These are phyloP conservation scores for Quercus glauca DNA, from an alignment of 306 rosid genomes.

Conservation along the genomic window DNA sequence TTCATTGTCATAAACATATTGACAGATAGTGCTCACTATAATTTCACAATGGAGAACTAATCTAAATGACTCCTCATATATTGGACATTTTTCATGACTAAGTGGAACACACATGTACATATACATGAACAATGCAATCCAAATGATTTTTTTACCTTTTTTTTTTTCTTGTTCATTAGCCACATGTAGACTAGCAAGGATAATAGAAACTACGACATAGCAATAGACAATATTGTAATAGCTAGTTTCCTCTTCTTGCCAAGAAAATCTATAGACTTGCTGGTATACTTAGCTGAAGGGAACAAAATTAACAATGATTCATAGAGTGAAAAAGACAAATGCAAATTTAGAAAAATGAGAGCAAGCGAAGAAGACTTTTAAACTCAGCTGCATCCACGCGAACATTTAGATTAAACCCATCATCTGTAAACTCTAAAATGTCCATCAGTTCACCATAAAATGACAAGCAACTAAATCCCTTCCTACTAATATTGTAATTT, in stretches of 20 bases:
- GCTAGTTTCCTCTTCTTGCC: not conserved
- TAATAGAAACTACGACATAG: not conserved
- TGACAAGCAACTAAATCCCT: constrained; percentile 19
- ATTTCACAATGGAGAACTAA: too few species aligned
- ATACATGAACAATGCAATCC: not conserved
- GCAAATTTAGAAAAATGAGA: not conserved
- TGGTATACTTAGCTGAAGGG: not conserved
- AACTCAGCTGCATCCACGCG: constrained; percentile 17
- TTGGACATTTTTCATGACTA: too few species aligned
- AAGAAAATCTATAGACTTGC: not conserved
- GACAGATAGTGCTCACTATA: too few species aligned
- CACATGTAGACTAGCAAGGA: not conserved
- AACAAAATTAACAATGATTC: not conserved
- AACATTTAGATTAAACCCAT: constrained; percentile 22
- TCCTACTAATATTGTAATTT: not conserved
- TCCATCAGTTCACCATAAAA: constrained; percentile 31
- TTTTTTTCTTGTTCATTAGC: not conserved
- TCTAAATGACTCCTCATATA: too few species aligned
- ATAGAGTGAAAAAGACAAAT: not conserved
- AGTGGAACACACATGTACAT: too few species aligned
- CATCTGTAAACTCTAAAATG: constrained; percentile 1
- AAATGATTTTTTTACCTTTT: not conserved
- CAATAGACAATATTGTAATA: not conserved
- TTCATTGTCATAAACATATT: too few species aligned
- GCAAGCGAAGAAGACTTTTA: not conserved